Conservation (phyloP, 495 filamentous ascomycete species). For the Aspergillus asperescens region DNA sequence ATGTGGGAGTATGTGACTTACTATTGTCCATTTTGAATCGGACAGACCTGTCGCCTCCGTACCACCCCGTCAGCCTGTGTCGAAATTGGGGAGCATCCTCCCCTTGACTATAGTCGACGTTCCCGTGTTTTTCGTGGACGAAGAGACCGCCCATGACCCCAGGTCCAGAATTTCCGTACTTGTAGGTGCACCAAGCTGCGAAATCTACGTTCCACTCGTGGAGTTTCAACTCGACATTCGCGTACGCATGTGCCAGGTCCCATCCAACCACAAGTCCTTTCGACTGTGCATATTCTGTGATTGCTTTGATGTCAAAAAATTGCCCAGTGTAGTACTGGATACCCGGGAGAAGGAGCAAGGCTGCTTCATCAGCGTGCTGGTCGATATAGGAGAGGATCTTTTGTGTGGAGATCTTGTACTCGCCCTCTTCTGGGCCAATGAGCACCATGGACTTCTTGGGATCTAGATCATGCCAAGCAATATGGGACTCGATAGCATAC, state of each 20-base stretch:
- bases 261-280: constrained; percentile 76
- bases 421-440: constrained; percentile 56
- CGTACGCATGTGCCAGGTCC: constrained; percentile 92
- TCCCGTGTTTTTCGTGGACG: constrained; percentile 70
- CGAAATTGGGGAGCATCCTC: constrained; percentile 44
- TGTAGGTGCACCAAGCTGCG: constrained; percentile 93
- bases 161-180: constrained; percentile 89
- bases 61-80: constrained; percentile 75
- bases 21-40: constrained; percentile 75
- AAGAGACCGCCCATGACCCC: constrained; percentile 83
- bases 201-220: constrained; percentile 96
- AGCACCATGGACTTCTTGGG: constrained; percentile 67
- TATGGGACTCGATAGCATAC: constrained; percentile 89
- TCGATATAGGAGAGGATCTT: constrained; percentile 73
- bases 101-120: constrained; percentile 44
- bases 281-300: constrained; percentile 74
- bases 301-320: constrained; percentile 76
- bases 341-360: constrained; percentile 79
- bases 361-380: constrained; percentile 65
- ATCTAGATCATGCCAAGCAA: constrained; percentile 68
- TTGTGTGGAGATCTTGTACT: constrained; percentile 56
- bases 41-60: constrained; percentile 72
- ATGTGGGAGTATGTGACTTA: constrained; percentile 22
- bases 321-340: constrained; percentile 97
- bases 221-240: constrained; percentile 77